phyloP scores from a whole-genome alignment of 495 filamentous ascomycete genomes.

The Zalerion maritima region DNA sequence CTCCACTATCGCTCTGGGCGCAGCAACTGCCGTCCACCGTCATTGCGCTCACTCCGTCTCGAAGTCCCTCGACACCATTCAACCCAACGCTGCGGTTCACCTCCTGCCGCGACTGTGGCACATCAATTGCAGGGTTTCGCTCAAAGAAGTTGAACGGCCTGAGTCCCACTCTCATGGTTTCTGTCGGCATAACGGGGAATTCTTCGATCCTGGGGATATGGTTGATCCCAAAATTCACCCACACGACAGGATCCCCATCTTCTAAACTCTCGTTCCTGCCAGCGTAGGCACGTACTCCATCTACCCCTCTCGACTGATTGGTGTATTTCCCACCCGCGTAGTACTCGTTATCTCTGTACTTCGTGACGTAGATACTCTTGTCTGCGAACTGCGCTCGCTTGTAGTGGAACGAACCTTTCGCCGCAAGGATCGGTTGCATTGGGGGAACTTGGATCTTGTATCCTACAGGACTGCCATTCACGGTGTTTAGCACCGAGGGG shows the following conservation, averaged over 20 bases:
- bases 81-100: constrained; percentile 5
- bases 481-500: constrained; percentile 43
- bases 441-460: constrained; percentile 19
- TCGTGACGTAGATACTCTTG: constrained; percentile 25
- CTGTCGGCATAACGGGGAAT: constrained; percentile 48
- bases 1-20: too few species aligned
- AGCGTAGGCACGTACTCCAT: constrained; percentile 26
- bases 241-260: constrained; percentile 41
- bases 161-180: constrained; percentile 7
- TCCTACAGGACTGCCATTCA: constrained; percentile 20
- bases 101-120: constrained; percentile 3
- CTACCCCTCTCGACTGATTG: constrained; percentile 26
- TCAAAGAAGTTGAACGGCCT: constrained; percentile 12
- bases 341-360: constrained; percentile 21
- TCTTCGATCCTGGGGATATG: constrained; percentile 47
- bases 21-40: too few species aligned
- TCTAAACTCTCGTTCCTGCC: constrained; percentile 23
- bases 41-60: too few species aligned
- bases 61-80: too few species aligned
- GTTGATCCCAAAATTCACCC: constrained; percentile 46
- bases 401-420: constrained; percentile 19
- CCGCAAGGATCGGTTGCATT: constrained; percentile 20
- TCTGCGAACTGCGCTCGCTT: constrained; percentile 21
- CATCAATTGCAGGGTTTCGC: constrained; percentile 11
- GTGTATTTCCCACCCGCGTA: constrained; percentile 27